Percentiles rank a stretch among this genome's conserved stretches.
Conservation (phyloP, 257 asterid species). For the Thymus quinquecostatus region DNA sequence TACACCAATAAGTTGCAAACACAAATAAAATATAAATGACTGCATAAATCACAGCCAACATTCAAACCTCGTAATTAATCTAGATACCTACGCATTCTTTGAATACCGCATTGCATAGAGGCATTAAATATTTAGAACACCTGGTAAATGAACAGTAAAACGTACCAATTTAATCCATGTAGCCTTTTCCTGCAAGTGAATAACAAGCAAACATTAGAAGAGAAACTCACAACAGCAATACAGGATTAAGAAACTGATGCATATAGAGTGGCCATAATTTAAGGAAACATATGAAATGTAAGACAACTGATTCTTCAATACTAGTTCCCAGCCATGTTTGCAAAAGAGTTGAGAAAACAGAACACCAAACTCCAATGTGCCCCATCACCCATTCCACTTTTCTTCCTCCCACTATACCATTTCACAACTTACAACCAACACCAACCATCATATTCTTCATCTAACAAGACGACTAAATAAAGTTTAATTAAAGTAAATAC, state of each 20-base stretch:
- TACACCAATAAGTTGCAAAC: not conserved
- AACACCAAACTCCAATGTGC: not conserved
- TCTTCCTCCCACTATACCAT: not conserved
- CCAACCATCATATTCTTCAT: not conserved
- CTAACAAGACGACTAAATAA: not conserved
- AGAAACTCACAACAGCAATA: constrained; percentile 12
- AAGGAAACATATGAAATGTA: not conserved
- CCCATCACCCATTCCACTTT: not conserved
- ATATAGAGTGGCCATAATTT: not conserved
- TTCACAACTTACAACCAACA: not conserved
- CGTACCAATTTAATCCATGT: constrained; percentile 76
- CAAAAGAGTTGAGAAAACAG: no score
- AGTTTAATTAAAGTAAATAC: not conserved
- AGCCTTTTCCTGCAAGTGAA: constrained; percentile 64
- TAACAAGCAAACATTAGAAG: constrained; percentile 30
- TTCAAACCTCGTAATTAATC: constrained; percentile 6
- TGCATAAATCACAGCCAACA: not conserved
- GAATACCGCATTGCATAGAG: constrained; percentile 17
- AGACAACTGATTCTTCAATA: not conserved
- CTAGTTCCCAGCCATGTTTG: not conserved
- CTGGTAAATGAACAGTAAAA: constrained; percentile 21
- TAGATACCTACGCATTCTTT: constrained; percentile 15
- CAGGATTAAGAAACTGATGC: constrained; percentile 17
- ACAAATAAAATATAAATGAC: not conserved
- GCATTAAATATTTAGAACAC: constrained; percentile 12